Conservation (phyloP, 140 eudicot genomes). For the Erigeron philadelphicus region DNA sequence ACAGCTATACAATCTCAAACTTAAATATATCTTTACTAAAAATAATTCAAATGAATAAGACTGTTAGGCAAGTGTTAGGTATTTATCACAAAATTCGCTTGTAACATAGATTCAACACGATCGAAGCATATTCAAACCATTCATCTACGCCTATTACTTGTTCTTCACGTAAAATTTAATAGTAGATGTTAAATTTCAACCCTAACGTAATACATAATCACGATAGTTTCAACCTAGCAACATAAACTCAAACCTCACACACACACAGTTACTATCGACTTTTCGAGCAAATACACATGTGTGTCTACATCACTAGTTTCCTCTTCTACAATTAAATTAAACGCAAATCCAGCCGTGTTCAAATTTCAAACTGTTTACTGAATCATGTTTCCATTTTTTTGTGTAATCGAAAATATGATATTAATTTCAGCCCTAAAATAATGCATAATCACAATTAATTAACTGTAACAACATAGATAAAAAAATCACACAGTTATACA, state of each 20-base stretch:
- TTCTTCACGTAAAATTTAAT: not conserved
- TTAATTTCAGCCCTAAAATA: slow-evolving; percentile 20
- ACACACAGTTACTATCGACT: not conserved
- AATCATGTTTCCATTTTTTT: not conserved
- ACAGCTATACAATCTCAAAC: not conserved
- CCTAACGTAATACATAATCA: slow-evolving; percentile 19
- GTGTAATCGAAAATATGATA: not conserved
- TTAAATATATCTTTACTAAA: not conserved
- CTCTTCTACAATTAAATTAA: not conserved
- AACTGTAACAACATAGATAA: not conserved
- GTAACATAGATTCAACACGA: not conserved
- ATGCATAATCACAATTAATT: not conserved
- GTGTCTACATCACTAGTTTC: not conserved
- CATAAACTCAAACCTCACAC: not conserved
- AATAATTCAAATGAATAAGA: not conserved
- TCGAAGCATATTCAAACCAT: slow-evolving; percentile 1
- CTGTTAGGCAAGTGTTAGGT: slow-evolving; percentile 5
- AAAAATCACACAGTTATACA: not conserved
- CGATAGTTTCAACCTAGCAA: not conserved
- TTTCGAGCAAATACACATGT: no score
- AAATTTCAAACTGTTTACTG: slow-evolving; percentile 8
- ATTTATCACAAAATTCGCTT: slow-evolving; percentile 12
- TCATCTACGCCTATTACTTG: not conserved
- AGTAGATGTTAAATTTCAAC: not conserved
- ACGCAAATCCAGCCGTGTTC: not conserved